phyloP scores from a whole-genome alignment of 495 filamentous ascomycete species.

The Aspergillus wentii region DNA sequence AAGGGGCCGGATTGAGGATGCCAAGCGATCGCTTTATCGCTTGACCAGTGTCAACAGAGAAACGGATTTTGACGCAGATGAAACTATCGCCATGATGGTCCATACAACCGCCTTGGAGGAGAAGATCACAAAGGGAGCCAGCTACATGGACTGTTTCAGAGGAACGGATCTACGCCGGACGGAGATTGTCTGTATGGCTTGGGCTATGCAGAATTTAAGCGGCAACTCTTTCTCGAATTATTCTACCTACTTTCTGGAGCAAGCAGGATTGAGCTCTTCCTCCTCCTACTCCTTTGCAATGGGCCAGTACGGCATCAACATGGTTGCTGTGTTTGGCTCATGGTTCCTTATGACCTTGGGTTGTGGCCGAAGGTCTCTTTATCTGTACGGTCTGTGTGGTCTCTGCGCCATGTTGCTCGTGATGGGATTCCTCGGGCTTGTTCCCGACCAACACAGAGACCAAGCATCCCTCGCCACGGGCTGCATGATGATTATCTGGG shows the following conservation, averaged over 20 bases:
- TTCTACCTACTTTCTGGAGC: conserved; percentile 72
- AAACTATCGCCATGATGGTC: conserved; percentile 81
- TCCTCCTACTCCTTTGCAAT: conserved; percentile 66
- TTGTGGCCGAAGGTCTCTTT: conserved; percentile 67
- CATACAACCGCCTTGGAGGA: conserved; percentile 73
- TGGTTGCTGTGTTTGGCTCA: conserved; percentile 65
- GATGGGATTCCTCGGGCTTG: conserved; percentile 70
- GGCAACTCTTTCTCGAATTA: conserved; percentile 80
- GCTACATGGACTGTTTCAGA: conserved; percentile 70
- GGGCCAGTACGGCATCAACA: conserved; percentile 72
- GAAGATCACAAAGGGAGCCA: conserved; percentile 63
- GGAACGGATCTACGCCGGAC: conserved; percentile 71
- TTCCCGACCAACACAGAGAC: conserved; percentile 45
- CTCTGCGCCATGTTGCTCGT: conserved; percentile 63
- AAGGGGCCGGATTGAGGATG: conserved; percentile 60
- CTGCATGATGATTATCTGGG: conserved; percentile 67
- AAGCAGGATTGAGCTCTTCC: conserved; percentile 57
- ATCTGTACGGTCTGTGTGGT: conserved; percentile 61
- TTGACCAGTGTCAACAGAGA: conserved; percentile 55
- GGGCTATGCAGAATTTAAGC: conserved; percentile 78
- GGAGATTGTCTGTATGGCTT: conserved; percentile 73
- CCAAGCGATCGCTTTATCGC: conserved; percentile 62
- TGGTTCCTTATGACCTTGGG: conserved; percentile 69
- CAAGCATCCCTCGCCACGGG: conserved; percentile 62
- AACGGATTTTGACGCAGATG: conserved; percentile 63